Evolutionary conservation across 257 asterid species (phyloP), one percentile per base, ranked within the genome.

Genomic region (Plantago ovata): DNA sequence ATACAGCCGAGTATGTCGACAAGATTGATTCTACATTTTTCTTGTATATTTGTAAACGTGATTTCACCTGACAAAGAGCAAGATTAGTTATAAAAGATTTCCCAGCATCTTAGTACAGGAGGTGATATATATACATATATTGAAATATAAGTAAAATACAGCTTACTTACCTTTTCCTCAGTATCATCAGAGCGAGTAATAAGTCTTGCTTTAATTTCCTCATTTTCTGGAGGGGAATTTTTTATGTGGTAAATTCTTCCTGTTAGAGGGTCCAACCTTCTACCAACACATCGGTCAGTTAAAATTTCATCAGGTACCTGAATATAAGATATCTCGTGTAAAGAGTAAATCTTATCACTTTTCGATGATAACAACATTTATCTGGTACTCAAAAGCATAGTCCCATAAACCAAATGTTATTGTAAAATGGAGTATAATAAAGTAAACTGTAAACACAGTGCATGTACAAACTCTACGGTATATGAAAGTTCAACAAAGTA

Each of bases 291-390:
- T 75, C 98, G 83, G 76, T 79, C 85, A 45, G 87, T 71, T 55
- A 91, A 82, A 75, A 80, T 64, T 47, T 81, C 89, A 69, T 84
- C 96, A 61, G 89, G 94, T 62, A 91, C 98, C 98, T 91, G 76
- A 72, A 66, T 55, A 67, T 64, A 73, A 38, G 33, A 70, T 1
- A 14, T 58, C 48, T 58, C 59, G 38, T 6, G 64, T 75, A 72
- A 77, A 65, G 53, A 48, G 43, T 20, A 18, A 53, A 53, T 21
- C 52, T 42, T 32, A 11, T 18, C 19, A 60, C 21, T 47, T 22
- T 44, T 13, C 46, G 16, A 51, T 38, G 47, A 33, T 61, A 42
- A 55, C 20, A 59, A 46, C 61, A 49, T 40, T 16, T 47, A 39
- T 54, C 45, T 38, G 33, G 23, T 41, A 57, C 36, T 49, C 62